phyloP scores from a whole-genome alignment of 805 yeast genomes.

The Monosporozyma siamensis region DNA sequence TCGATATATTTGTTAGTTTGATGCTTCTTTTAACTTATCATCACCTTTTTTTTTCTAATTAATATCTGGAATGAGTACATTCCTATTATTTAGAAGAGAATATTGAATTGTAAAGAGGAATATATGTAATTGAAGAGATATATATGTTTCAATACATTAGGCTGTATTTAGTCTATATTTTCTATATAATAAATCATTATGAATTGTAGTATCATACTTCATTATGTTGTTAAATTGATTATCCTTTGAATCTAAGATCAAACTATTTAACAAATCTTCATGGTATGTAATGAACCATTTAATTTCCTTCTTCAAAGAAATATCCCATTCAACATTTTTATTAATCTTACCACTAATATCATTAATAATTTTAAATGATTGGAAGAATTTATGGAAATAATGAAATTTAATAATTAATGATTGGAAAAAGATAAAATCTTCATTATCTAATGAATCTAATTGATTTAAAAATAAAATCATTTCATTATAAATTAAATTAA shows the following conservation, averaged over 20 bases:
- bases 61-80: conserved; percentile 23
- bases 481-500: background rate
- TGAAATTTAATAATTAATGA: conserved; percentile 1
- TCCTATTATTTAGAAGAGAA: conserved; percentile 6
- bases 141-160: background rate
- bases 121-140: background rate
- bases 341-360: background rate
- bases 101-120: background rate
- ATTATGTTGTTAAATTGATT: background rate
- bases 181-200: background rate
- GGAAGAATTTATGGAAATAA: conserved; percentile 1
- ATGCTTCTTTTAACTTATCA: conserved; percentile 23
- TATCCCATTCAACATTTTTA: background rate
- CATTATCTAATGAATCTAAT: conserved; percentile 1
- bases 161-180: conserved; percentile 3
- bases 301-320: background rate
- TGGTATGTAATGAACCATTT: background rate
- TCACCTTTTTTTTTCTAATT: conserved; percentile 14
- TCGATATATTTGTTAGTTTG: conserved; percentile 16
- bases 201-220: background rate
- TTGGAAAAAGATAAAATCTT: background rate
- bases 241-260: background rate
- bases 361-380: conserved; percentile 1
- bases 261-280: background rate
- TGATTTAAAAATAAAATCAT: background rate